Percentiles rank a stretch among this genome's conserved stretches.
phyloP scores from a whole-genome alignment of 805 yeast genomes.

The Komagataella populi region DNA sequence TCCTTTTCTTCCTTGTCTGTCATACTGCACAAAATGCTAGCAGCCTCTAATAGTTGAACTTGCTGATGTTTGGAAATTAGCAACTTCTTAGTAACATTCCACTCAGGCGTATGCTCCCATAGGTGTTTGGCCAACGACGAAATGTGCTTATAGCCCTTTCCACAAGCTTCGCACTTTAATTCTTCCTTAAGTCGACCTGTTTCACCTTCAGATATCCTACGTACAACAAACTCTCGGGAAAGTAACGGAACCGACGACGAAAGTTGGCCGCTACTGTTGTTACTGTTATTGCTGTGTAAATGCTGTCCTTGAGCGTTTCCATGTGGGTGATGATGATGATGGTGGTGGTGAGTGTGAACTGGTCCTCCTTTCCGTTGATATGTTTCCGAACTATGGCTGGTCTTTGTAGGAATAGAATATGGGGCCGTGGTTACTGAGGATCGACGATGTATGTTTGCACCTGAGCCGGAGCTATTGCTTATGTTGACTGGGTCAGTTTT shows the following conservation, averaged over 20 bases:
- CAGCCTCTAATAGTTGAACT: conserved; percentile 71
- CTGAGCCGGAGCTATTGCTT: not conserved
- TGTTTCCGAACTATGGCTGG: not conserved
- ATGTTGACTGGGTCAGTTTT: not conserved
- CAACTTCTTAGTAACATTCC: conserved; percentile 77
- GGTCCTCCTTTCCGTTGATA: not conserved
- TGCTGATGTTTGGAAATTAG: conserved; percentile 81
- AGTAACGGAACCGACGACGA: conserved; percentile 15
- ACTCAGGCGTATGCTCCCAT: conserved; percentile 93
- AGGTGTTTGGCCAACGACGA: conserved; percentile 79
- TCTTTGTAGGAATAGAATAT: not conserved
- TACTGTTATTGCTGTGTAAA: not conserved
- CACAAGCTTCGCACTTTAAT: conserved; percentile 80
- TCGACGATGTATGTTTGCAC: not conserved
- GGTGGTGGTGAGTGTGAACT: not conserved
- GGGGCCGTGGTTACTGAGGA: not conserved
- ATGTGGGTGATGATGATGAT: not conserved
- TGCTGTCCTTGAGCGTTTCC: not conserved
- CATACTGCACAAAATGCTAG: conserved; percentile 67
- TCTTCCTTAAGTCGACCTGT: conserved; percentile 76
- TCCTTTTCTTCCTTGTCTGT: conserved; percentile 21
- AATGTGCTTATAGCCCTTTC: conserved; percentile 82
- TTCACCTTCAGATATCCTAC: conserved; percentile 79
- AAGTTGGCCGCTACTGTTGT: conserved; percentile 1
- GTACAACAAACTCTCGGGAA: conserved; percentile 59